Base-by-base conservation (phyloP, 306 rosid species). In the Dryas octopetala region DNA sequence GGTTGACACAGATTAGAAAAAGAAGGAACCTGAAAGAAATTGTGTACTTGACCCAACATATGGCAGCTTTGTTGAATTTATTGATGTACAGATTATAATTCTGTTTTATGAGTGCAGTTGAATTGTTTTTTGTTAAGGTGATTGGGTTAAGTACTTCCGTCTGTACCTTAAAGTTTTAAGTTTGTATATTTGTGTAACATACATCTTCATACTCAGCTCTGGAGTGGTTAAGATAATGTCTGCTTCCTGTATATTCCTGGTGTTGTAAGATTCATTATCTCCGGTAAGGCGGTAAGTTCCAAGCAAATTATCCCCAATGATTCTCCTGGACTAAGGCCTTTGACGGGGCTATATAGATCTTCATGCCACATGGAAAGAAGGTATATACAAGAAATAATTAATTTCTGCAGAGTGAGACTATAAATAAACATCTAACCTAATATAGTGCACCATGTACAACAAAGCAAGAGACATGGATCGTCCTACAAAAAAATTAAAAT, bases 241-340 rank as follows among this genome's bases (percentile, higher is more conserved):
- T 38, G 96, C 97, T 72, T 91, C 98, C 62, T 85, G 91, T 72
- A 91, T 85, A 76, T 87, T 88, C 82, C 81, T 88, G 61, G 83
- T 45, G 72, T 78, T 91, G 90, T 94, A 91, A 70, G 85, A 80
- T 81, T 89, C 98, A 68, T 83, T 94, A 76, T 94, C 98, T 77
- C 97, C 96, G 44, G 98, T 94, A 19, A 19, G 23, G 23, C 23
- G 23, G 23, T 19, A 69, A 94, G 82, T 89, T 94, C 98, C 81
- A 94, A 79, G 85, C 98, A 90, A 78, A 60, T 78, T 82, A 91
- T 78, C 50, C 97, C 97, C 90, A 81, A 88, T 45, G 89, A 76
- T 26, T 94, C 88, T 94, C 98, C 76, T 94, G 98, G 65, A 94
- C 95, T 82, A 94, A 87, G 71, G 98, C 98, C 90, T 94, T 94